phyloP scores from a whole-genome alignment of 768 basidiomycete genomes.

The Macrolepiota dolichaula region DNA sequence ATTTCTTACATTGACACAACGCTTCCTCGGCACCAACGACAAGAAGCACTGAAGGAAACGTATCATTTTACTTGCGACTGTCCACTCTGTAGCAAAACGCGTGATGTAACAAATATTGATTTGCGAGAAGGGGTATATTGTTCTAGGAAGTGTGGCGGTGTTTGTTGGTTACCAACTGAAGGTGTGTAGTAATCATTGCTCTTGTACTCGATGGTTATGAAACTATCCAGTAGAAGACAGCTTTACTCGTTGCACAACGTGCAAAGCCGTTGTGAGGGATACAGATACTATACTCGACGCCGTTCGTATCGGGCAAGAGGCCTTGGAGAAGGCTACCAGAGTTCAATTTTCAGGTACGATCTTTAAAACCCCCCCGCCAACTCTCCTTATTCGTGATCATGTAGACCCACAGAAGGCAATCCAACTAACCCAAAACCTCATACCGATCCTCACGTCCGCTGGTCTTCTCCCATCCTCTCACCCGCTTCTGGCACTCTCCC shows the following conservation, averaged over 20 bases:
- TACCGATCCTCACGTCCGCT: slow-evolving; percentile 59
- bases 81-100: slow-evolving; percentile 39
- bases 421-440: slow-evolving; percentile 60
- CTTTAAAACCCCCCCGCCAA: neutral
- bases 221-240: slow-evolving; percentile 38
- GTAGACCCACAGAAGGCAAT: slow-evolving; percentile 57
- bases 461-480: slow-evolving; percentile 65
- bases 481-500: slow-evolving; percentile 71
- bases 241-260: slow-evolving; percentile 50
- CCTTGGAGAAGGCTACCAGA: slow-evolving; percentile 63
- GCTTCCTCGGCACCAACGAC: slow-evolving; percentile 53
- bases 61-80: slow-evolving; percentile 83
- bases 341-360: slow-evolving; percentile 57
- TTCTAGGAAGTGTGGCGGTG: slow-evolving; percentile 64
- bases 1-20: slow-evolving; percentile 87
- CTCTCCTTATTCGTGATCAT: neutral
- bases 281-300: slow-evolving; percentile 60
- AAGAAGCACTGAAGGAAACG: slow-evolving; percentile 56
- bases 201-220: neutral
- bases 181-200: slow-evolving; percentile 31
- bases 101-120: slow-evolving; percentile 37
- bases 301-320: slow-evolving; percentile 68
- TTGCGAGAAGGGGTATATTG: slow-evolving; percentile 69
- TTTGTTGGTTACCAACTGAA: slow-evolving; percentile 57
- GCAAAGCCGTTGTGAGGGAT: slow-evolving; percentile 44